Evolutionary conservation across 768 basidiomycete species (phyloP), one percentile per base, ranked within the genome.

Genomic region (Panellus pusillus): DNA sequence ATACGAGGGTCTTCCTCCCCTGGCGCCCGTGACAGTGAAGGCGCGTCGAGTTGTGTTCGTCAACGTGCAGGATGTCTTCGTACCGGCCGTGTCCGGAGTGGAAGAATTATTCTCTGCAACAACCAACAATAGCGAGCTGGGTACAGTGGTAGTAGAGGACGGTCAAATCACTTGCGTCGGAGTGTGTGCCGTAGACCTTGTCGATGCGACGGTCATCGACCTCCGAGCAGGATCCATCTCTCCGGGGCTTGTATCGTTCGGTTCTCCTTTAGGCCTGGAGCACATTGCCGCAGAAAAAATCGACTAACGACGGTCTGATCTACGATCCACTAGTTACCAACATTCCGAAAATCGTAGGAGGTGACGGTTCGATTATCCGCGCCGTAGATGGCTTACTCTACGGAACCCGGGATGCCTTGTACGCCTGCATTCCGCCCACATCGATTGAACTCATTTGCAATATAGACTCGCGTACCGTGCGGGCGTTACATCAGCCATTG

Each of bases 331-430:
- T 24, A 6, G 24, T 24, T 24, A 24, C 24, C 24, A 24, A 24
- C 19, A 65, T 80, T 49, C 84, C 86, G 3, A 61, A 65, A 24
- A 68, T 88, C 27, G 44, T 84, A 6, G 79, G 78, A 17, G 86
- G 82, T 6, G 68, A 74, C n/a, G 70, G 67, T 20, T 70, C 73
- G 0, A 61, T 90, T n/a, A 70, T 83, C 9, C 78, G 79, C 32
- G 90, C 86, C n/a, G 79, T 76, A 0, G 91, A 93, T 66, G 89
- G 90, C 0, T 73, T 89, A n/a, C 70, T 80, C 43, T 91, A 85
- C 64, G 80, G 75, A 0, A 85, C 83, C 11, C 77, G 87, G 32
- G 80, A 89, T 68, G 83, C 86, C 19, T 72, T 89, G 88, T 89
- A 65, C 61, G 87, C 79, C 12, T 38, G 1, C 27, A 20, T 37